phyloP scores from a whole-genome alignment of 176 grass and related monocot genomes.

The Dendrocalamus sinicus region DNA sequence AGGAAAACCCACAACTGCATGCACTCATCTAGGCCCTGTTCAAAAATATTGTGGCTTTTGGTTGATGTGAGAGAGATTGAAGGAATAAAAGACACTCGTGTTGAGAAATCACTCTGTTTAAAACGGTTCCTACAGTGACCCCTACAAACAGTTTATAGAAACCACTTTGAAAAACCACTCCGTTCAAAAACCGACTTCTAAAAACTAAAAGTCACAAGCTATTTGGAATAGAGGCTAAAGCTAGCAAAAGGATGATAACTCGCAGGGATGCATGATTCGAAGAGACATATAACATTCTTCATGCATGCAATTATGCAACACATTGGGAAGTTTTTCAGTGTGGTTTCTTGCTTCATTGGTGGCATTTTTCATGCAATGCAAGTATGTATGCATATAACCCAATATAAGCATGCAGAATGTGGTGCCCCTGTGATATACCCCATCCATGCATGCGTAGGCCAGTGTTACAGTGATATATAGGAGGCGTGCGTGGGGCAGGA shows the following conservation, averaged over 20 bases:
- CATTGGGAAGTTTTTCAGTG: neutral
- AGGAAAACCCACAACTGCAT: neutral
- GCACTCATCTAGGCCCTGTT: neutral
- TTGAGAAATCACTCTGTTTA: too few species aligned
- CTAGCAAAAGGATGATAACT: neutral
- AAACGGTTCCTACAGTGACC: too few species aligned
- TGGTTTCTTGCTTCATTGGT: neutral
- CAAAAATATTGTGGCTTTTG: too few species aligned
- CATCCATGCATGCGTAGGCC: neutral
- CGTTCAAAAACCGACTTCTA: too few species aligned
- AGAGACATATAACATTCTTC: neutral
- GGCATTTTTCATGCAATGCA: neutral
- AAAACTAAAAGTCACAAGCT: too few species aligned
- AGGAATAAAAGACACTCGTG: too few species aligned
- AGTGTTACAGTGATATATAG: neutral
- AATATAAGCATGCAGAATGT: neutral
- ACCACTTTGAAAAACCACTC: too few species aligned
- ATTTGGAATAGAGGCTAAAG: neutral
- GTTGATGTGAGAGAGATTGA: too few species aligned
- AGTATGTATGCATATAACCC: neutral
- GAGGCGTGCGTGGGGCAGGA: neutral
- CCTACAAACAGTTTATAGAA: too few species aligned
- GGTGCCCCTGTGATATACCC: neutral
- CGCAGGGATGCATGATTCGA: neutral
- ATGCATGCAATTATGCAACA: neutral